Percentiles rank a stretch among this genome's conserved stretches.
phyloP scores from a whole-genome alignment of 768 basidiomycete species.

The Chalciporus chontae region DNA sequence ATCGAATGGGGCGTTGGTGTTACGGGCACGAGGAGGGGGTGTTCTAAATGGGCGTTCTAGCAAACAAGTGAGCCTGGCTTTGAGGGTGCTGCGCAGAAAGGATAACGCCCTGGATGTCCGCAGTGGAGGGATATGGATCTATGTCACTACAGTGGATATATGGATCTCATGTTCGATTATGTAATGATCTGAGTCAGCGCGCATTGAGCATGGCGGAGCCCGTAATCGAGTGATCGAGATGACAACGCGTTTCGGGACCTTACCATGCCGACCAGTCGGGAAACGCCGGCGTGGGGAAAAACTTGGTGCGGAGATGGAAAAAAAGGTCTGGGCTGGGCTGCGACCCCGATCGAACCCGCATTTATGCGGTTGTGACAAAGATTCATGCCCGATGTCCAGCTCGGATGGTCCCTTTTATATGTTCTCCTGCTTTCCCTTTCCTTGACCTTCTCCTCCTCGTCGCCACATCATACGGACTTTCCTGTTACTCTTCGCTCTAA shows the following conservation, averaged over 20 bases:
- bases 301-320: conserved; percentile 30
- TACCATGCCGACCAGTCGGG: conserved; percentile 16
- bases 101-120: background rate
- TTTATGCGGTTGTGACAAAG: conserved; percentile 33
- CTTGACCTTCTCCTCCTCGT: conserved; percentile 29
- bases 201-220: background rate
- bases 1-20: conserved; percentile 19
- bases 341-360: conserved; percentile 37
- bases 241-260: conserved; percentile 14
- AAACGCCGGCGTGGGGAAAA: conserved; percentile 19
- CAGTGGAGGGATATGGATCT: background rate
- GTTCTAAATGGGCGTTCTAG: conserved; percentile 4
- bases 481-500: conserved; percentile 6
- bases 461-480: conserved; percentile 24
- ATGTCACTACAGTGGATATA: too few species aligned
- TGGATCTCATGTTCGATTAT: background rate
- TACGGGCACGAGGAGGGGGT: conserved; percentile 24
- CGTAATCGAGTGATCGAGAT: conserved; percentile 11
- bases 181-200: background rate
- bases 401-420: conserved; percentile 38
- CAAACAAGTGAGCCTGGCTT: conserved; percentile 3
- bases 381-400: conserved; percentile 32
- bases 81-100: background rate
- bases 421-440: conserved; percentile 35
- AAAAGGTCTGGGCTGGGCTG: conserved; percentile 32